A percentile compares a stretch with the other conserved stretches of the same genome.
phyloP scores from a whole-genome alignment of 2,329 filamentous ascomycete genomes.

The Hirsutella minnesotensis region DNA sequence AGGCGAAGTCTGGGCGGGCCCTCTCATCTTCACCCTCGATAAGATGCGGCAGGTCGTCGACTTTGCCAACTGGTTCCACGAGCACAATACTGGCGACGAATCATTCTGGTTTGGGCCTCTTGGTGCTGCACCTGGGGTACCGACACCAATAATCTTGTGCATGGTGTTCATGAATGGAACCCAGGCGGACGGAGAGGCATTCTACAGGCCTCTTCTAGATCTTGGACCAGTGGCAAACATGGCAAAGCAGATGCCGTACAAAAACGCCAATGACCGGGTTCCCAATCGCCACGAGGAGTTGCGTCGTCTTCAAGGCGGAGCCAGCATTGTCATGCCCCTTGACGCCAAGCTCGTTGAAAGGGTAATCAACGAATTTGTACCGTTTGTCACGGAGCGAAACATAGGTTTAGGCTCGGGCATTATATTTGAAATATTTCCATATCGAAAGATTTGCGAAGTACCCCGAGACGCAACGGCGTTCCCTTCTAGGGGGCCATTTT shows the following conservation, averaged over 20 bases:
- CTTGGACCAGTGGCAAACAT: not conserved
- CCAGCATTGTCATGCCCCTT: not conserved
- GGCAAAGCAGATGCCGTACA: not conserved
- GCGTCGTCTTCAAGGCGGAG: not conserved
- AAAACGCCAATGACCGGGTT: not conserved
- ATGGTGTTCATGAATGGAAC: not conserved
- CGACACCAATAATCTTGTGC: not conserved
- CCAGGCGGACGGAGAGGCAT: not conserved
- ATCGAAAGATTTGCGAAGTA: conserved; percentile 22
- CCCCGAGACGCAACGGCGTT: conserved; percentile 26
- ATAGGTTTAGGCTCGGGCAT: conserved; percentile 5
- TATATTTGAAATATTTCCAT: conserved; percentile 23
- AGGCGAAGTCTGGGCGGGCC: conserved; percentile 10
- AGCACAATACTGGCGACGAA: conserved; percentile 6
- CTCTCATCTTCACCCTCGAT: conserved; percentile 13
- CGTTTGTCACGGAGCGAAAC: not conserved
- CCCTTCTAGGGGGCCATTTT: conserved; percentile 30
- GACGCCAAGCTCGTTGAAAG: not conserved
- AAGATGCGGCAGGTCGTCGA: conserved; percentile 16
- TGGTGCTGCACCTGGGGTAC: not conserved
- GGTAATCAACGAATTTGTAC: not conserved
- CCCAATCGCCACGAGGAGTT: not conserved
- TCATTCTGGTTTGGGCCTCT: not conserved
- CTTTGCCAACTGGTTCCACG: conserved; percentile 17
- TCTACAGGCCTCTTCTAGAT: not conserved